These are phyloP conservation scores for Amborella trichopoda DNA, from an alignment of 164 flowering plant genomes.

Conservation along the genomic window DNA sequence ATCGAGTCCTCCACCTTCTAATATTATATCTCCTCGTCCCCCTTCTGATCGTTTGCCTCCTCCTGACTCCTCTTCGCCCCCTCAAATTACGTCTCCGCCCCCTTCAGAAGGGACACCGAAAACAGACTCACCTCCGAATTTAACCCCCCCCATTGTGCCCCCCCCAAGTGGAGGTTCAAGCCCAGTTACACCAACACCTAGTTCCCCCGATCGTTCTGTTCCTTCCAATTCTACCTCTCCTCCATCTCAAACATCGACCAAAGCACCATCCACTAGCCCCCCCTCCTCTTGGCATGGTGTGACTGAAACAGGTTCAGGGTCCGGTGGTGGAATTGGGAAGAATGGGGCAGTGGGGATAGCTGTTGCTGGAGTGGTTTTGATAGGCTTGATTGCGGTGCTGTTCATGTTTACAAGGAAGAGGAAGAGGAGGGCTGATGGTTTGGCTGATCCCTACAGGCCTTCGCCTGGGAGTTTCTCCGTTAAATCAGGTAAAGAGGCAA, in stretches of 20 bases:
- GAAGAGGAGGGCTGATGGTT: slow-evolving; percentile 29
- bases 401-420: slow-evolving; percentile 28
- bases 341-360: slow-evolving; percentile 17
- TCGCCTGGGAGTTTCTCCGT: slow-evolving; percentile 35
- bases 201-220: neutral
- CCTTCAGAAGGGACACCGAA: neutral
- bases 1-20: slow-evolving; percentile 2
- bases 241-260: neutral
- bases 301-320: slow-evolving; percentile 7
- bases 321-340: slow-evolving; percentile 21
- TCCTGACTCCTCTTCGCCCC: slow-evolving; percentile 7
- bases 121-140: neutral
- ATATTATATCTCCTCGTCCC: slow-evolving; percentile 6
- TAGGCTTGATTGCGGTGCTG: slow-evolving; percentile 29
- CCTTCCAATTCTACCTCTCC: slow-evolving; percentile 7
- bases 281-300: slow-evolving; percentile 5
- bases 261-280: neutral
- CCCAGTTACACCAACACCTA: too few relatives aligned
- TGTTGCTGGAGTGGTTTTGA: slow-evolving; percentile 18
- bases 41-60: slow-evolving; percentile 1
- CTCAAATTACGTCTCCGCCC: slow-evolving; percentile 4
- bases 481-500: slow-evolving; percentile 30
- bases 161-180: too few relatives aligned
- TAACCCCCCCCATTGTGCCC: slow-evolving; percentile 1
- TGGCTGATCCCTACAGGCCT: slow-evolving; percentile 40